These are phyloP conservation scores for Ogataea neopini DNA, from an alignment of 805 yeast species.

Conservation along the genomic window DNA sequence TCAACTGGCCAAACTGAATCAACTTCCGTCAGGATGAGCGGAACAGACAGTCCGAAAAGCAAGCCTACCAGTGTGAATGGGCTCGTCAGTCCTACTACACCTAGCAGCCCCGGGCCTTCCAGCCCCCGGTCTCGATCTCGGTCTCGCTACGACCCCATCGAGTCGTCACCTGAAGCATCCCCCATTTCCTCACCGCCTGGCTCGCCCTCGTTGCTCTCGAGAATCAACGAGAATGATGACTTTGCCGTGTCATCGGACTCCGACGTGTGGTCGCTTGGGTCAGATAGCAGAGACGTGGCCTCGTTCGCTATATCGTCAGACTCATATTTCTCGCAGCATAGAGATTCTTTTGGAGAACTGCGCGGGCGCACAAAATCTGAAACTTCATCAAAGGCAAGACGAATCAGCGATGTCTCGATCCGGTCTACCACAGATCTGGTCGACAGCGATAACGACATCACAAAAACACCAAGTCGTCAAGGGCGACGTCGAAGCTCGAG, in stretches of 20 bases:
- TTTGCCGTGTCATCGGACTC: constrained; percentile 35
- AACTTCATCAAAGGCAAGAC: constrained; percentile 19
- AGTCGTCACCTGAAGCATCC: constrained; percentile 19
- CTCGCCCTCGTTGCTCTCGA: constrained; percentile 32
- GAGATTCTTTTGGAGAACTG: constrained; percentile 29
- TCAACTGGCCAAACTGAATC: too few relatives aligned
- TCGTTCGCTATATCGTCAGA: constrained; percentile 33
- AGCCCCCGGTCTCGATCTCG: neutral
- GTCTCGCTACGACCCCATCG: constrained; percentile 8
- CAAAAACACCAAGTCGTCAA: constrained; percentile 22
- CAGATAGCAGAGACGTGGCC: constrained; percentile 18
- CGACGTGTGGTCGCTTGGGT: constrained; percentile 32
- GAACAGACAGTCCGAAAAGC: too few relatives aligned
- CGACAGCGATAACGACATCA: constrained; percentile 27
- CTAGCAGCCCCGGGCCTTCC: too few relatives aligned
- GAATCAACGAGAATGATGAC: constrained; percentile 32
- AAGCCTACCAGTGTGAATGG: too few relatives aligned
- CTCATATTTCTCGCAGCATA: constrained; percentile 35
- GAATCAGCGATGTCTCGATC: constrained; percentile 32
- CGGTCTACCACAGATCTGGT: constrained; percentile 21
- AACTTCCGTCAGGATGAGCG: too few relatives aligned
- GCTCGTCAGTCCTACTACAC: too few relatives aligned
- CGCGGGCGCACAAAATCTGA: constrained; percentile 25
- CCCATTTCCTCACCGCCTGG: constrained; percentile 15
- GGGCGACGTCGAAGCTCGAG: constrained; percentile 18